These are phyloP conservation scores for Candida rishiriensis DNA, from an alignment of 805 yeast genomes.

Conservation along the genomic window DNA sequence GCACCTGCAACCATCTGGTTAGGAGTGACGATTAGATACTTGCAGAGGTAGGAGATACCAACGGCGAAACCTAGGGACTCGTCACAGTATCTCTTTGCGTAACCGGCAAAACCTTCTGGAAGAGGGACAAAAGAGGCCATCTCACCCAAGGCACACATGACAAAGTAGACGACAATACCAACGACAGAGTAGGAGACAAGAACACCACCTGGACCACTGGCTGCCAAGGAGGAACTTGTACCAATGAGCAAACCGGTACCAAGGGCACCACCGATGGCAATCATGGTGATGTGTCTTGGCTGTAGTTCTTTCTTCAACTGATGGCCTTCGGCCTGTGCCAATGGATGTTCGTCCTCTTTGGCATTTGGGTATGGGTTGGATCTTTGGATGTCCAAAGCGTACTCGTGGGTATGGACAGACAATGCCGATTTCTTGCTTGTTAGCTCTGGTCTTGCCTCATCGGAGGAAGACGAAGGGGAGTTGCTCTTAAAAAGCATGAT, in stretches of 20 bases:
- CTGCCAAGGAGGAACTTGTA: conserved; percentile 63
- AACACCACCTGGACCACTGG: conserved; percentile 66
- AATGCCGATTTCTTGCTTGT: conserved; percentile 14
- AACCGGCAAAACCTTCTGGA: conserved; percentile 53
- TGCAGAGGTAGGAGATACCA: conserved; percentile 49
- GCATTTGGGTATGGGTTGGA: conserved; percentile 26
- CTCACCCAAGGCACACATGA: conserved; percentile 55
- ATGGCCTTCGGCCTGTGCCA: conserved; percentile 38
- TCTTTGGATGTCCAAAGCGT: conserved; percentile 40
- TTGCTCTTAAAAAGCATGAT: no score
- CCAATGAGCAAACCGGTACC: conserved; percentile 81
- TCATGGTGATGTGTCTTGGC: conserved; percentile 52
- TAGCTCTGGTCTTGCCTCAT: conserved; percentile 8
- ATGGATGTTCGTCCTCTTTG: conserved; percentile 26
- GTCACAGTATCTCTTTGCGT: conserved; percentile 48
- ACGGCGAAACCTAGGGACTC: conserved; percentile 54
- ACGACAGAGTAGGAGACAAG: conserved; percentile 62
- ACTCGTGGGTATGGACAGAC: conserved; percentile 38
- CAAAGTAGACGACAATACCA: conserved; percentile 67
- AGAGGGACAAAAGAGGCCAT: conserved; percentile 52
- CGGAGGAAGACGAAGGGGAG: conserved; percentile 4
- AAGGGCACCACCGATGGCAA: conserved; percentile 77
- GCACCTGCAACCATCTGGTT: conserved; percentile 57
- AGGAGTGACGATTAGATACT: conserved; percentile 50
- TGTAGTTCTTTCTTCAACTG: conserved; percentile 41